Evolutionary conservation across 148 eudicot species (phyloP), one percentile per base, ranked within the genome.

Genomic region (Linanthus parryae): DNA sequence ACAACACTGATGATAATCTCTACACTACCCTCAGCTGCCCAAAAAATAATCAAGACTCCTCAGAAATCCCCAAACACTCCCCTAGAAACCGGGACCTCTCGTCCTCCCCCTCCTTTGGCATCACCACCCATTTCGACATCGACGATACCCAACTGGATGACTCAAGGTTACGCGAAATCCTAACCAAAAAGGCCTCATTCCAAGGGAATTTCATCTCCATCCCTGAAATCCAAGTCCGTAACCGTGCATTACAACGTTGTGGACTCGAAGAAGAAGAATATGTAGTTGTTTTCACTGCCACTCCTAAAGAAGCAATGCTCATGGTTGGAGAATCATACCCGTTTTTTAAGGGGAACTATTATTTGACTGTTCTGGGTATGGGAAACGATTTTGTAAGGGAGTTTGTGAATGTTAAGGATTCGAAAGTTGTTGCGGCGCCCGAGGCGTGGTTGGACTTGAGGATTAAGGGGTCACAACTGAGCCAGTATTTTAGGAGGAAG

Each of bases 321-420:
- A 63, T 75, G 75, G 51, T 75, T 1, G 80, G 80, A 0, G 80
- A 75, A 43, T 70, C 75, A 3, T 75, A 75, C 64, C 80, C 76
- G n/a, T 75, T 75, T 59, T 75, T 62, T 22, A 48, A 67, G 16
- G 80, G 80, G 15, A 67, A 63, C 50, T 75, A 70, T 27, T 75
- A 75, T 49, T 48, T 75, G 73, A 75, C 75, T 2, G 45, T 75
- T 27, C 54, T 75, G 3, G 52, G 35, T 0, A 63, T 66, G 10
- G 69, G 59, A 9, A 50, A 44, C 21, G 80, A 75, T 64, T 44
- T 29, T 3, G 52, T 75, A 19, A 56, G 64, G 22, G 80, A 62
- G 33, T 63, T 75, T 5, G 80, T 44, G 53, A 4, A 28, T 2
- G 30, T 2, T 17, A 75, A 70, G 44, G 80, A 75, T 0, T 62